These are phyloP conservation scores for Fraxinus floribunda DNA, from an alignment of 305 asterid genomes.

Conservation along the genomic window DNA sequence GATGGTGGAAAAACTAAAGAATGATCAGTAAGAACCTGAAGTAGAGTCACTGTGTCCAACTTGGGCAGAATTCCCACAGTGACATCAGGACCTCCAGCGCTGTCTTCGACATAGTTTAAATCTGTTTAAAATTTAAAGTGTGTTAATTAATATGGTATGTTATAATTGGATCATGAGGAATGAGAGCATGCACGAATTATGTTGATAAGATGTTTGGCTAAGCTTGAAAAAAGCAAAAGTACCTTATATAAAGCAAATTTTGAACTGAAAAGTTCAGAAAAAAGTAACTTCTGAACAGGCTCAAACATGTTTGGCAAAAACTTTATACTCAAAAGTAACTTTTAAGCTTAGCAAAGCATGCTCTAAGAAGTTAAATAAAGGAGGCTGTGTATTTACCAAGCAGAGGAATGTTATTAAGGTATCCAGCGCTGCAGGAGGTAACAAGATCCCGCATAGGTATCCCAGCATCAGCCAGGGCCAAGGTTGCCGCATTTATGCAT, in stretches of 20 bases:
- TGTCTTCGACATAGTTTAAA: slow-evolving; percentile 87
- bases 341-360: neutral
- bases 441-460: slow-evolving; percentile 94
- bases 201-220: neutral
- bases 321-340: neutral
- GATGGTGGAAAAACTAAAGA: neutral
- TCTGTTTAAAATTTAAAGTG: slow-evolving; percentile 42
- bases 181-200: neutral
- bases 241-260: neutral
- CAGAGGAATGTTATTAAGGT: slow-evolving; percentile 73
- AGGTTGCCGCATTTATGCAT: slow-evolving; percentile 94
- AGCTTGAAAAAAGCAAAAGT: neutral
- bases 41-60: slow-evolving; percentile 88
- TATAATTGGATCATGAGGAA: slow-evolving; percentile 12
- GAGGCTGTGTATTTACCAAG: slow-evolving; percentile 53
- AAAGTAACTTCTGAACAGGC: neutral
- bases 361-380: neutral
- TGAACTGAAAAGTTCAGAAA: neutral
- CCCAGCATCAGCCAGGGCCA: slow-evolving; percentile 99
- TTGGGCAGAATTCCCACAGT: slow-evolving; percentile 89
- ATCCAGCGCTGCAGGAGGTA: slow-evolving; percentile 92
- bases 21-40: slow-evolving; percentile 55
- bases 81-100: slow-evolving; percentile 99
- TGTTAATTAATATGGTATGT: neutral
- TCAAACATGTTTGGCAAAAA: neutral